phyloP scores from a whole-genome alignment of 352 stramenopile genomes.

The Globisporangium cystogenes region DNA sequence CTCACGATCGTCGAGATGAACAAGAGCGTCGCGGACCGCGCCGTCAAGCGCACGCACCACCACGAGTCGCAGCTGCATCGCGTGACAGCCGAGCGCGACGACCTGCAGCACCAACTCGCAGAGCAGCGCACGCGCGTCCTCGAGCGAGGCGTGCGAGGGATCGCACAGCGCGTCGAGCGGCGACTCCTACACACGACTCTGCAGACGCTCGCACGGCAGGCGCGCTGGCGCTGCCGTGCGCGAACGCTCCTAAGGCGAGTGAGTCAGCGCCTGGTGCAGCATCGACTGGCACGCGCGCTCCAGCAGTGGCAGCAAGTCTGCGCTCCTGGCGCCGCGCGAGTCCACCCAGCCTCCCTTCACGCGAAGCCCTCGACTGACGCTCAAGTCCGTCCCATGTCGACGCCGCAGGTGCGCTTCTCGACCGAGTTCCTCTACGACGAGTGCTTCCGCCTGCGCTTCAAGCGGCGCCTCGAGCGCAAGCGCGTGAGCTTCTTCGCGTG shows the following conservation, averaged over 20 bases:
- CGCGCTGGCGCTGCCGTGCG: background rate
- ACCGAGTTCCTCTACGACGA: constrained; percentile 15
- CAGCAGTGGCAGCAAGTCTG: constrained; percentile 1
- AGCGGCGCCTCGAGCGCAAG: constrained; percentile 5
- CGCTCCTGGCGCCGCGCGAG: background rate
- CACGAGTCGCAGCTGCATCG: constrained; percentile 25
- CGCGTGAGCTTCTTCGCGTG: constrained; percentile 22
- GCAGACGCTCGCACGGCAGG: constrained; percentile 7
- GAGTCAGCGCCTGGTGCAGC: background rate
- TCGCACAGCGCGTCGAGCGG: constrained; percentile 15
- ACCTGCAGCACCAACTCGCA: constrained; percentile 15
- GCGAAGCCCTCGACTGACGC: too few relatives aligned
- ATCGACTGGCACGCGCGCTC: background rate
- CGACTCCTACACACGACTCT: constrained; percentile 20
- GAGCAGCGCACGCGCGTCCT: constrained; percentile 20
- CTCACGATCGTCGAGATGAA: constrained; percentile 68
- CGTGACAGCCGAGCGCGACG: constrained; percentile 19
- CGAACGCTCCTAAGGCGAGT: background rate
- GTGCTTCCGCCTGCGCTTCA: constrained; percentile 11
- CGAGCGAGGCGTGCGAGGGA: constrained; percentile 11
- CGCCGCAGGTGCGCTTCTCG: background rate
- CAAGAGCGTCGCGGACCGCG: constrained; percentile 39
- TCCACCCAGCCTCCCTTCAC: background rate
- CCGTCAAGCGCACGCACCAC: constrained; percentile 30
- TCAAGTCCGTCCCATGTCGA: too few relatives aligned